Conservation (phyloP, 257 asterid genomes). For the Fraxinus quadrangulata region DNA sequence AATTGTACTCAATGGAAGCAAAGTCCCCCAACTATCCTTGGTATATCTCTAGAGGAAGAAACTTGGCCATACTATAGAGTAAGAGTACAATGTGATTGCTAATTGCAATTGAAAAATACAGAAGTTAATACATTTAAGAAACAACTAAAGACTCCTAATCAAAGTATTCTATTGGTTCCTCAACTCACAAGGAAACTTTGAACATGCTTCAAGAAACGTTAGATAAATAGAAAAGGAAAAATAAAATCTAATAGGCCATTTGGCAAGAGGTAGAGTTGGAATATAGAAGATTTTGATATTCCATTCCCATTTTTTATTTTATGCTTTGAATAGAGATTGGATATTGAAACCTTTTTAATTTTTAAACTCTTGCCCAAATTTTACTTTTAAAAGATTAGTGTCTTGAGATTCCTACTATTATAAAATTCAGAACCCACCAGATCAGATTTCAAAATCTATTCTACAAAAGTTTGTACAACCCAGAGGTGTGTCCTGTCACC, state of each 20-base stretch:
- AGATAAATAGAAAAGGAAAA: background rate
- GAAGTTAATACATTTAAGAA: background rate
- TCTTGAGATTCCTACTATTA: background rate
- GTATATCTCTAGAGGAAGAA: background rate
- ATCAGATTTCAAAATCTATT: background rate
- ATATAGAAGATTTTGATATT: background rate
- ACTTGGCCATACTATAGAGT: background rate
- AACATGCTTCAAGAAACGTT: conserved; percentile 2
- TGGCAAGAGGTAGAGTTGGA: background rate
- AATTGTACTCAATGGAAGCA: background rate
- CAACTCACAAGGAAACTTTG: background rate
- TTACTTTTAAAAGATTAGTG: background rate
- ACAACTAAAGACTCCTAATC: background rate
- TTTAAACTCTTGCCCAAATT: background rate
- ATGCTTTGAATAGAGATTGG: background rate
- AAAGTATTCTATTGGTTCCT: background rate
- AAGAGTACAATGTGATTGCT: conserved; percentile 1
- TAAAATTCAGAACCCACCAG: background rate
- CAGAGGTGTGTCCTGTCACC: too few relatives aligned
- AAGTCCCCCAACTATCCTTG: conserved; percentile 1
- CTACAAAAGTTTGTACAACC: background rate
- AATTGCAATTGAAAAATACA: conserved; percentile 2
- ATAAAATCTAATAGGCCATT: conserved; percentile 1
- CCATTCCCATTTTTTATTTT: background rate
- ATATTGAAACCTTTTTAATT: background rate